Percentiles rank a stretch among this genome's conserved stretches.
Conservation (phyloP, 2,329 filamentous ascomycete genomes). For the Talaromyces atroroseus region DNA sequence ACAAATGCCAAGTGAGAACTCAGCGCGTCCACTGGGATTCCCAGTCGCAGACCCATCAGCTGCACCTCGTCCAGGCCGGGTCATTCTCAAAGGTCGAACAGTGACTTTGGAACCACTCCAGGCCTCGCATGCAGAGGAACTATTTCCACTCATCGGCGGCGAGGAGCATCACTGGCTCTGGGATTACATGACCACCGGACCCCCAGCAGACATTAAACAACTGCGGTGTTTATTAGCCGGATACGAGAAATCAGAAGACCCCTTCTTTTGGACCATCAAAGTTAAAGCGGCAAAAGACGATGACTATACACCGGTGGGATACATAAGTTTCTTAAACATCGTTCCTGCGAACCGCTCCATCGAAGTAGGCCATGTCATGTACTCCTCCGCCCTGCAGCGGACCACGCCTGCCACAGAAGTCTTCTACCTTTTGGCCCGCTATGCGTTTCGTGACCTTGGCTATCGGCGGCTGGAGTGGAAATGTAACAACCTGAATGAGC, state of each 20-base stretch:
- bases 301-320: constrained; percentile 31
- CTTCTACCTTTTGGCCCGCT: constrained; percentile 49
- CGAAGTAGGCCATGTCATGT: constrained; percentile 54
- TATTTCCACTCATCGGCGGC: constrained; percentile 26
- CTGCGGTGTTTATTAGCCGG: constrained; percentile 25
- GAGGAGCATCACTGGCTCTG: constrained; percentile 28
- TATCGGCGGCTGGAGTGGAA: constrained; percentile 60
- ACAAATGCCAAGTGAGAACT: not conserved
- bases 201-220: constrained; percentile 25
- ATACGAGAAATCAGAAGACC: constrained; percentile 27
- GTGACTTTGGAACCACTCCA: constrained; percentile 25
- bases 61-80: constrained; percentile 10
- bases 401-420: constrained; percentile 54
- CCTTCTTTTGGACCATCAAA: constrained; percentile 40
- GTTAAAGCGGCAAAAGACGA: constrained; percentile 7
- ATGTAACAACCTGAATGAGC: constrained; percentile 51
- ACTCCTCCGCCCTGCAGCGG: constrained; percentile 46
- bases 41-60: constrained; percentile 5
- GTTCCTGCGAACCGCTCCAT: constrained; percentile 45
- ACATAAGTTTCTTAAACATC: constrained; percentile 30
- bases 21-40: constrained; percentile 1
- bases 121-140: constrained; percentile 24
- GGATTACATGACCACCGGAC: constrained; percentile 39
- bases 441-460: constrained; percentile 49
- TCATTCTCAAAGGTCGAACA: constrained; percentile 21